These are phyloP conservation scores for Cyclanthera cordifolia DNA, from an alignment of 306 rosid genomes.

Conservation along the genomic window DNA sequence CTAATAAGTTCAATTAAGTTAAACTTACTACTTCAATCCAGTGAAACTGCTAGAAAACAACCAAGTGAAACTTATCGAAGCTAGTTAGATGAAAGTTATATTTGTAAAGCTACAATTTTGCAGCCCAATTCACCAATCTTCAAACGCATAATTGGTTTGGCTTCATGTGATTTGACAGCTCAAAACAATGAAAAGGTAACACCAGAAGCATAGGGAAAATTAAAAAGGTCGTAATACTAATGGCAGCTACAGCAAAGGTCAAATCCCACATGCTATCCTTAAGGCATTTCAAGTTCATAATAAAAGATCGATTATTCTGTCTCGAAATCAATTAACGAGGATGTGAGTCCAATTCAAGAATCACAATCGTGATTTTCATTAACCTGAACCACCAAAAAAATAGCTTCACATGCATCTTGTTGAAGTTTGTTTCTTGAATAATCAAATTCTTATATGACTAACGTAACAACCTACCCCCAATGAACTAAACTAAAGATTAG, in stretches of 20 bases:
- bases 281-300: neutral
- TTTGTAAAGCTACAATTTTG: too few species aligned
- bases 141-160: neutral
- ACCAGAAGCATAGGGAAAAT: neutral
- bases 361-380: neutral
- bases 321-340: too few species aligned
- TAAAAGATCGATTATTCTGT: neutral
- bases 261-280: neutral
- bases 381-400: neutral
- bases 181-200: neutral
- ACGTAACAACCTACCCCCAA: too few species aligned
- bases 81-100: too few species aligned
- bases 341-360: neutral
- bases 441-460: too few species aligned
- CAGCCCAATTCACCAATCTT: too few species aligned
- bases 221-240: neutral
- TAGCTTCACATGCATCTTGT: neutral
- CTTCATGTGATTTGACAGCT: slow-evolving; percentile 7
- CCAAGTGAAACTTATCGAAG: too few species aligned
- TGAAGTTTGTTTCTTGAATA: neutral
- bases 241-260: neutral
- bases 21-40: too few species aligned
- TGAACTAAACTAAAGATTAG: too few species aligned
- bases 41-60: too few species aligned
- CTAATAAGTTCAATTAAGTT: too few species aligned